Percentiles rank a stretch among this genome's conserved stretches.
phyloP scores from a whole-genome alignment of 2,329 filamentous ascomycete genomes.

The Aschersonia sp. region DNA sequence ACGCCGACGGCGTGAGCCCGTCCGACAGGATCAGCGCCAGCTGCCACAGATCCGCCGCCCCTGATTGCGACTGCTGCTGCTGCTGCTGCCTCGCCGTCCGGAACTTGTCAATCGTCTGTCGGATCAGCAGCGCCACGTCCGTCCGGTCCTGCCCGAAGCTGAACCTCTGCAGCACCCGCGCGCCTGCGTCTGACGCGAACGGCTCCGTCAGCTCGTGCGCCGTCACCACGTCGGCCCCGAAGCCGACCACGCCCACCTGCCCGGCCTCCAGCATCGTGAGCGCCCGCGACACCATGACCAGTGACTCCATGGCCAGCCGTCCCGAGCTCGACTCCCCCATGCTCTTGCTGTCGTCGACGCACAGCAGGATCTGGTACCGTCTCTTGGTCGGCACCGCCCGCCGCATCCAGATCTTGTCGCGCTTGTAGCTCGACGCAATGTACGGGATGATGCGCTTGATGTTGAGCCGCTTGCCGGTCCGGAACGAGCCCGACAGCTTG shows the following conservation, averaged over 20 bases:
- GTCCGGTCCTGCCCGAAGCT: conserved; percentile 75
- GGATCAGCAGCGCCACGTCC: conserved; percentile 67
- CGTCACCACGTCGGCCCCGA: conserved; percentile 69
- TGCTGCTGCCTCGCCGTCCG: conserved; percentile 51
- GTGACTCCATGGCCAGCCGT: conserved; percentile 77
- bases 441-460: conserved; percentile 99
- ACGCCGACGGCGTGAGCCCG: conserved; percentile 68
- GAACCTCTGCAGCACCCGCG: conserved; percentile 73
- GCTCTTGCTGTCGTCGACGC: conserved; percentile 86
- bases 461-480: conserved; percentile 94
- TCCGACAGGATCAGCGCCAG: conserved; percentile 86
- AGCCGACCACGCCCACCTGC: conserved; percentile 81
- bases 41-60: conserved; percentile 67
- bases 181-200: conserved; percentile 63
- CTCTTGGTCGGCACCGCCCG: conserved; percentile 83
- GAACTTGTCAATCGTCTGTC: conserved; percentile 69
- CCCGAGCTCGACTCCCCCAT: conserved; percentile 76
- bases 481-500: conserved; percentile 91
- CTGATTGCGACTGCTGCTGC: conserved; percentile 29
- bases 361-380: conserved; percentile 92
- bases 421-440: conserved; percentile 94
- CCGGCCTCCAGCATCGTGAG: conserved; percentile 89
- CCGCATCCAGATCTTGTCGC: conserved; percentile 99
- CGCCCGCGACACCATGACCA: conserved; percentile 78
- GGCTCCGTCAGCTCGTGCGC: conserved; percentile 76